Evolutionary conservation across 371 early-diverging fungal species (phyloP), one percentile per base, ranked within the genome.

Genomic region (Conidiobolus incongruus): DNA sequence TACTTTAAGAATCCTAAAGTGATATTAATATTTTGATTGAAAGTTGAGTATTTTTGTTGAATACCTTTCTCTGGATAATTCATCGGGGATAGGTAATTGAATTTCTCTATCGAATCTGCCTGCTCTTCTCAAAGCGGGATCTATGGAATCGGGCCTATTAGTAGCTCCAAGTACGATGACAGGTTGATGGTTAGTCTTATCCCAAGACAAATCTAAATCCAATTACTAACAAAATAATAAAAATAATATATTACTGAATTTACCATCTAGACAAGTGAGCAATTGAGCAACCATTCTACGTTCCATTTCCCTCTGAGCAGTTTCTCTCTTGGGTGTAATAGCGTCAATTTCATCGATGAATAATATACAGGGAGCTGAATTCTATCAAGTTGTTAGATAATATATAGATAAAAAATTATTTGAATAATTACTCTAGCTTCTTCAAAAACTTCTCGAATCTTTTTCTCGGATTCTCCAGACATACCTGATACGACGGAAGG

Each of bases 341-440:
- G 97, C 93, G 57, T 99, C 99, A 40, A 99, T 96, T 59, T 99
- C 99, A 58, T 99, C 99, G 47, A 99, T 96, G 54, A 99, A 99
- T 40, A 99, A 61, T 23, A 99, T 60, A 56, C 96, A 87, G 0
- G 99, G 99, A 7, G 96, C 86, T 43, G 73, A 58, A 97, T 97
- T 42, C 84, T 52, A 10, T 72, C 68, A 62, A 94, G 92, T 15
- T 92, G 59, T 30, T 67, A 59, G 28, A 82, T 64, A 21, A 97
- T 63, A 71, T 71, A n/a, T n/a, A n/a, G n/a, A n/a, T n/a, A n/a
- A n/a, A n/a, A n/a, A n/a, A n/a, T n/a, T n/a, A n/a, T n/a, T n/a
- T n/a, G n/a, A n/a, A n/a, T n/a, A n/a, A n/a, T n/a, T 2, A 65
- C 74, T 53, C 62, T 81, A 11, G 97, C 99, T 50, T 93, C 89